Base-by-base conservation (phyloP, 2,329 filamentous ascomycete genomes). In the Aspergillus neoniger region DNA sequence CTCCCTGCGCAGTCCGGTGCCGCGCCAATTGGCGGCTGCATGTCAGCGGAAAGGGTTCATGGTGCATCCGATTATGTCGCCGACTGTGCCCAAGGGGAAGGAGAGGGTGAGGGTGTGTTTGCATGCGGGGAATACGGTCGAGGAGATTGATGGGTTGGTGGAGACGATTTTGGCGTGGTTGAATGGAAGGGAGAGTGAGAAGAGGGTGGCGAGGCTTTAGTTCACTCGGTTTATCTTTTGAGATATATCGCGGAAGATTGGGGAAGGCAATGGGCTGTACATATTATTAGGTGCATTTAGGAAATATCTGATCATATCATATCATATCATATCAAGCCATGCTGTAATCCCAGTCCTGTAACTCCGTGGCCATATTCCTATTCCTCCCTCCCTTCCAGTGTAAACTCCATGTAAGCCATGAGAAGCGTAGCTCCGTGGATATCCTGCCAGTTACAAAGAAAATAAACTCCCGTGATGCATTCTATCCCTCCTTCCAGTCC, bases 31-130 rank as follows among this genome's bases (percentile, higher is more conserved):
- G 14, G 88, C 88, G 0, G 77, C 73, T 1, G 77, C 82, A 57
- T 90, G 88, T 57, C 88, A 91, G 72, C 67, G 77, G 3, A 72
- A 75, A 0, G 86, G 86, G 0, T 86, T 85, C 58, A 78, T 88
- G 47, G 84, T 90, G 0, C 80, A 88, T 2, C 82, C 88, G 0
- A 89, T 91, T 15, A 86, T 91, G 60, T 81, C 87, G 1, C 89
- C 89, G 0, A 91, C 88, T 0, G 88, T 91, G 2, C 86, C 88
- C 0, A 73, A 70, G 2, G 88, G 88, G 0, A 84, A 79, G 5
- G 86, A 90, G 70, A 78, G 89, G 10, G 84, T 91, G 0, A 77
- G 89, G 8, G 79, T 91, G 0, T 91, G 88, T 71, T 71, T 91
- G 2, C 89, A 91, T 73, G 86, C 88, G 0, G 85, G 83, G 0